Evolutionary conservation across 129 eudicot species (phyloP).

Genomic region (Chrysanthemum seticuspe): DNA sequence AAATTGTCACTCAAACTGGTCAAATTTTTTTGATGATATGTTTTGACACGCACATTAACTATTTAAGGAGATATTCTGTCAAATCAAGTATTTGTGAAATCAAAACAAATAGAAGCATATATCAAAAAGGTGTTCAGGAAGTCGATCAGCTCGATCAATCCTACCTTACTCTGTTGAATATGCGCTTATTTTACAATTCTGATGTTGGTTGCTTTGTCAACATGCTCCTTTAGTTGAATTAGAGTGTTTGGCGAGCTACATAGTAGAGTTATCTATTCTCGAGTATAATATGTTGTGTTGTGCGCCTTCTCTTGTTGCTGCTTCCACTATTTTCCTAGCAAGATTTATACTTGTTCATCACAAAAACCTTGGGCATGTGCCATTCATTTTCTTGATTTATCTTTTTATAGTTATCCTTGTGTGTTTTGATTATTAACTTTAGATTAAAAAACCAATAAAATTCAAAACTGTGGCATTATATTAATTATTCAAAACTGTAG

Average conservation of each 20-base stretch:
- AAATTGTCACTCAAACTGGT: too few relatives aligned
- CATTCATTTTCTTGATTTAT: not conserved
- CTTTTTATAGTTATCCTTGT: not conserved
- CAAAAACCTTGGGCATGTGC: slow-evolving; percentile 79
- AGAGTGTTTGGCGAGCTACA: slow-evolving; percentile 80
- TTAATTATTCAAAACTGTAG: slow-evolving; percentile 59
- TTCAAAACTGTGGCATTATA: slow-evolving; percentile 67
- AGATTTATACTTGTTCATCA: slow-evolving; percentile 51
- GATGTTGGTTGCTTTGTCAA: not conserved
- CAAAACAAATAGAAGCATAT: too few relatives aligned
- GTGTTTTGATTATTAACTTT: not conserved
- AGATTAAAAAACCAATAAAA: slow-evolving; percentile 37
- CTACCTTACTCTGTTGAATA: too few relatives aligned
- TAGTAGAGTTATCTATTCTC: slow-evolving; percentile 82
- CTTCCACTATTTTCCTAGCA: slow-evolving; percentile 86
- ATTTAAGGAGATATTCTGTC: too few relatives aligned
- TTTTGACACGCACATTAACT: too few relatives aligned
- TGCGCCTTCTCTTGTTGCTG: slow-evolving; percentile 77
- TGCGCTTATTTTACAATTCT: too few relatives aligned
- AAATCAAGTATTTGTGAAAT: too few relatives aligned
- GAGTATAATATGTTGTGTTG: slow-evolving; percentile 75
- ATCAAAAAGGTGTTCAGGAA: too few relatives aligned
- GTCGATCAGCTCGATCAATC: too few relatives aligned
- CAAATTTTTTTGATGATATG: too few relatives aligned
- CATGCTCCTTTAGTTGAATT: slow-evolving; percentile 80